Evolutionary conservation across 176 grass and related monocot genomes (phyloP).

Genomic region (Rhynchospora breviuscula): DNA sequence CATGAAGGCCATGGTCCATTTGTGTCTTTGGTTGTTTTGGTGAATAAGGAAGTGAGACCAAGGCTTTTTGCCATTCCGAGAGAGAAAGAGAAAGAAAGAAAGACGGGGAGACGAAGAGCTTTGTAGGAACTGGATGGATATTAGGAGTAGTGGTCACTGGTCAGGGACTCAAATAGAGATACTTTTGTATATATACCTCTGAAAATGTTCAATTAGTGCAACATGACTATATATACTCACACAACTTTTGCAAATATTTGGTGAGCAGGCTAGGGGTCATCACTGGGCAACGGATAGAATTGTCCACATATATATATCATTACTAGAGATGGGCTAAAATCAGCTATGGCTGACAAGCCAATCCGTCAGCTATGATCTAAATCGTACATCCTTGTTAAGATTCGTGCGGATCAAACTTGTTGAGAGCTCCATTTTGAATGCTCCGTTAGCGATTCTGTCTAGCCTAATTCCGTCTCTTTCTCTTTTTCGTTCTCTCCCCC

Average conservation of each 20-base stretch:
- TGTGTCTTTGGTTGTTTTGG: slow-evolving; percentile 10
- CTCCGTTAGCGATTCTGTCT: too few relatives aligned
- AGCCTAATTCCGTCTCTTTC: too few relatives aligned
- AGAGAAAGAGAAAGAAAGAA: slow-evolving; percentile 12
- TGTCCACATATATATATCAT: background rate
- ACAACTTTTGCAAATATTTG: background rate
- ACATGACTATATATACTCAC: background rate
- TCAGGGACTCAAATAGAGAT: background rate
- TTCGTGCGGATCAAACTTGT: too few relatives aligned
- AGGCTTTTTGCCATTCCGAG: slow-evolving; percentile 41
- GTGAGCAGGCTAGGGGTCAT: background rate
- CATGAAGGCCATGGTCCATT: slow-evolving; percentile 27
- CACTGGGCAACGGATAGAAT: background rate
- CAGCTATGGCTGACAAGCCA: too few relatives aligned
- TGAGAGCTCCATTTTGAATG: too few relatives aligned
- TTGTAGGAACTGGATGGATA: background rate
- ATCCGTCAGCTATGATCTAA: too few relatives aligned
- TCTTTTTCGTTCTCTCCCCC: too few relatives aligned
- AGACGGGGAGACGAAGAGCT: slow-evolving; percentile 5
- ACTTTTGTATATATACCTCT: background rate
- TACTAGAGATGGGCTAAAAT: too few relatives aligned
- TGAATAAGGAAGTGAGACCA: slow-evolving; percentile 45
- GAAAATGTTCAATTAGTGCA: background rate
- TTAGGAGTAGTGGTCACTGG: too few relatives aligned
- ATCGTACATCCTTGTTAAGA: too few relatives aligned